These are phyloP conservation scores for Geranium rotundifolium DNA, from an alignment of 345 rosid genomes.

Conservation along the genomic window DNA sequence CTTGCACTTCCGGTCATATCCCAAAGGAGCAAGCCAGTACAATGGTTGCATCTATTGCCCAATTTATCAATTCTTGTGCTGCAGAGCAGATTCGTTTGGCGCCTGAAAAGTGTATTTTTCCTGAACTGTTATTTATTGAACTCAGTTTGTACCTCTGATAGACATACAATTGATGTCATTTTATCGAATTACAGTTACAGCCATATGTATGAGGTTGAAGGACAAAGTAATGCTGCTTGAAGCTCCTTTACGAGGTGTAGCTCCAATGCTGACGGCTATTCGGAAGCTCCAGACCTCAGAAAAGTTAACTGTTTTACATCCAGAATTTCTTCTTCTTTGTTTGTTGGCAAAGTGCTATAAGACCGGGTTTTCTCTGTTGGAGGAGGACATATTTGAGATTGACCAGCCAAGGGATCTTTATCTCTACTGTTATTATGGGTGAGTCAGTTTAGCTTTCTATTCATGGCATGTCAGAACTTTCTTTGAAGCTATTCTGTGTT, in stretches of 20 bases:
- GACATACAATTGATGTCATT: conserved; percentile 7
- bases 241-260: conserved; percentile 65
- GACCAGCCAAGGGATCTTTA: conserved; percentile 84
- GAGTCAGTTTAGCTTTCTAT: conserved; percentile 13
- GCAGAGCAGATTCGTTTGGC: conserved; percentile 67
- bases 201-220: conserved; percentile 72
- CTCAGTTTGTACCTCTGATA: neutral
- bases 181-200: conserved; percentile 39
- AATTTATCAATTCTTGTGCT: conserved; percentile 55
- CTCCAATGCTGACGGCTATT: conserved; percentile 58
- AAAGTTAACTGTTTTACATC: conserved; percentile 78
- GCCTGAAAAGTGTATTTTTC: conserved; percentile 53
- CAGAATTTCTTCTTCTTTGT: conserved; percentile 81
- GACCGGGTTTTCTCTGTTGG: conserved; percentile 62
- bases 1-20: conserved; percentile 30
- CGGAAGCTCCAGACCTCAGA: conserved; percentile 65
- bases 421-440: conserved; percentile 94
- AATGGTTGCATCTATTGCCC: conserved; percentile 30
- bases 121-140: conserved; percentile 2
- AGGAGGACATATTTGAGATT: conserved; percentile 79
- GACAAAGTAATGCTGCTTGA: conserved; percentile 54
- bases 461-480: conserved; percentile 7
- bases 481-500: neutral
- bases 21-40: conserved; percentile 38
- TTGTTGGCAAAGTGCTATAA: conserved; percentile 64